A percentile compares a stretch with the other conserved stretches of the same genome.
Conservation (phyloP, 192 early-diverging fungal genomes). For the Backusella australiensis region DNA sequence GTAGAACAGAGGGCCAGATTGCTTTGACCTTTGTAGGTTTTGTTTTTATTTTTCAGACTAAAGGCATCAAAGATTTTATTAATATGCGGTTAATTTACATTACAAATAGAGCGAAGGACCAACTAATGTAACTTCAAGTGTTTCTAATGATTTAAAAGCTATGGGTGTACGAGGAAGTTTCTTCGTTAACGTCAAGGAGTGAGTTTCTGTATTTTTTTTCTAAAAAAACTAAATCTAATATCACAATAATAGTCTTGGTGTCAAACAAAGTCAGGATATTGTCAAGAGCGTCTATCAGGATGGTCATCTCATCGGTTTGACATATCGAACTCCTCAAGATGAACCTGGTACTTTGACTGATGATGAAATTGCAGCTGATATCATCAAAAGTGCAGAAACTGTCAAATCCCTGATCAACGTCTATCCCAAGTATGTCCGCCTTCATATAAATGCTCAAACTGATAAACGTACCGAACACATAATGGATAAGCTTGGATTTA, state of each 20-base stretch:
- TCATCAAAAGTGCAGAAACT: constrained; percentile 33
- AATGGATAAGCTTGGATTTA: constrained; percentile 36
- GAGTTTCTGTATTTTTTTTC: neutral
- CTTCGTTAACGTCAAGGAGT: constrained; percentile 33
- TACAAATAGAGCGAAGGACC: constrained; percentile 40
- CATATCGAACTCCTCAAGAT: constrained; percentile 44
- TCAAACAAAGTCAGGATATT: constrained; percentile 40
- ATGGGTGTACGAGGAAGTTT: constrained; percentile 40
- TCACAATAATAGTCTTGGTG: constrained; percentile 34
- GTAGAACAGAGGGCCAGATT: constrained; percentile 5
- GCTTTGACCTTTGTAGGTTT: constrained; percentile 5
- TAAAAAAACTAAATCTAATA: neutral
- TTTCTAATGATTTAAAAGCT: constrained; percentile 39
- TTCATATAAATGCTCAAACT: constrained; percentile 35
- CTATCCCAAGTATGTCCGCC: constrained; percentile 46
- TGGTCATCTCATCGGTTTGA: constrained; percentile 48
- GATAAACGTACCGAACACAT: constrained; percentile 39
- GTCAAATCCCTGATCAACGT: constrained; percentile 38
- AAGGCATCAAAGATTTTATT: neutral
- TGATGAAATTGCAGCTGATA: constrained; percentile 33
- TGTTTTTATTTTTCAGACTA: neutral
- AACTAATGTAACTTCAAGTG: constrained; percentile 41
- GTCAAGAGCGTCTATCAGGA: constrained; percentile 42
- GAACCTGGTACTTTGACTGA: constrained; percentile 35
- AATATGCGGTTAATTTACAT: neutral